Conservation (phyloP, 352 stramenopile genomes). For the Phytopythium chamaehyphon region DNA sequence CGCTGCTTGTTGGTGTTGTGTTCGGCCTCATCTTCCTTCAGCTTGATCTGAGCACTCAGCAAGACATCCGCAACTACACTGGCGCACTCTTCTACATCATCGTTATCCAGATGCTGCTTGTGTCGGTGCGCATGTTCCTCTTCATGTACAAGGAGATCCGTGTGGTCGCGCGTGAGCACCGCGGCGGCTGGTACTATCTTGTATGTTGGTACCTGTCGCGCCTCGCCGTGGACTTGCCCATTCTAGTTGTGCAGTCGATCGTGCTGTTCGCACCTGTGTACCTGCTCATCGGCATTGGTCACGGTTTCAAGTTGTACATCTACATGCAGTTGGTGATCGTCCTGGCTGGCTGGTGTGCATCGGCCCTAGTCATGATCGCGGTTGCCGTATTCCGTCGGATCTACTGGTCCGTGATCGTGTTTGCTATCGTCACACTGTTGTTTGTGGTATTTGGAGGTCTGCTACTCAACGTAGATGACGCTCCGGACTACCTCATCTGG, state of each 20-base stretch:
- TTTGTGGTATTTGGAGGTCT: constrained; percentile 44
- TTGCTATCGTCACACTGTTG: constrained; percentile 26
- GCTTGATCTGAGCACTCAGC: constrained; percentile 26
- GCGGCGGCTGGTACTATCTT: constrained; percentile 21
- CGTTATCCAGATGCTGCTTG: constrained; percentile 32
- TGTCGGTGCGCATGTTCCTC: constrained; percentile 20
- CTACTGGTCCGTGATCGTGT: constrained; percentile 22
- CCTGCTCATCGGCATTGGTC: constrained; percentile 36
- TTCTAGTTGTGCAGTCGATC: constrained; percentile 33
- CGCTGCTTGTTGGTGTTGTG: constrained; percentile 31
- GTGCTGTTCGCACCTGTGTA: constrained; percentile 38
- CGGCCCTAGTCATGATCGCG: constrained; percentile 24
- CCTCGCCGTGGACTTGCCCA: constrained; percentile 27
- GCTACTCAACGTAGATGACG: constrained; percentile 40
- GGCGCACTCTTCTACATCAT: constrained; percentile 42
- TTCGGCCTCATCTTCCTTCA: constrained; percentile 48
- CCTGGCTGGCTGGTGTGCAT: constrained; percentile 26
- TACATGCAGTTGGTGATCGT: constrained; percentile 48
- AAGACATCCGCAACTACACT: constrained; percentile 40
- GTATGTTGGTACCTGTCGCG: constrained; percentile 32
- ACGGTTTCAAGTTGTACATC: constrained; percentile 39
- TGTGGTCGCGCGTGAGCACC: constrained; percentile 23
- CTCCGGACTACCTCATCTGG: constrained; percentile 51
- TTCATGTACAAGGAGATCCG: constrained; percentile 26
- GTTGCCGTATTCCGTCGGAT: constrained; percentile 30